Evolutionary conservation across 2,329 filamentous ascomycete genomes (phyloP).

Genomic region (Dactylellina drechsleri): DNA sequence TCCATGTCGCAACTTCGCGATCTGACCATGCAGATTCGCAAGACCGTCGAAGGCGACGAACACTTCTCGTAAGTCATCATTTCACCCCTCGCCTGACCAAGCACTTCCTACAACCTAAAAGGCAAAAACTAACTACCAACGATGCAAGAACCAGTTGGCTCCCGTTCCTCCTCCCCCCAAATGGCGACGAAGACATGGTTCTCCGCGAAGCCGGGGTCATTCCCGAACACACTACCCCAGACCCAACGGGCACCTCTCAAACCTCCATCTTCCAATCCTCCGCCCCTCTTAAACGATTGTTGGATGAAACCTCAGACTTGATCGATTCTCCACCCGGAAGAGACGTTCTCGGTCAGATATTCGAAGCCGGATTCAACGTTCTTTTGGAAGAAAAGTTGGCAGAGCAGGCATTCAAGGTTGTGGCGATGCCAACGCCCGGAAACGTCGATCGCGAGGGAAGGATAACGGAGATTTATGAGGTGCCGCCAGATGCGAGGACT

Average conservation of each 20-base stretch:
- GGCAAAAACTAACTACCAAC: conserved; percentile 42
- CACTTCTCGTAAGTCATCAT: conserved; percentile 41
- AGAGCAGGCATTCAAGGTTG: conserved; percentile 77
- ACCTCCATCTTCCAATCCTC: conserved; percentile 63
- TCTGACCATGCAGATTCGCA: conserved; percentile 83
- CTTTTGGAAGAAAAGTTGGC: conserved; percentile 85
- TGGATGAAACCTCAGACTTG: conserved; percentile 95
- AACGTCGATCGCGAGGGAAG: conserved; percentile 58
- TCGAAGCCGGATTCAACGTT: conserved; percentile 86
- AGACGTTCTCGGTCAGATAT: conserved; percentile 83
- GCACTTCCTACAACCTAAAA: neutral
- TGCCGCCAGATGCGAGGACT: conserved; percentile 64
- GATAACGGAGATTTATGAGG: conserved; percentile 68
- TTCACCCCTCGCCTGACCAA: neutral
- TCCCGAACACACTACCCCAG: conserved; percentile 65
- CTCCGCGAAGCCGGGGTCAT: conserved; percentile 83
- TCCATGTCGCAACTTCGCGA: conserved; percentile 82
- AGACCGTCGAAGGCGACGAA: conserved; percentile 77
- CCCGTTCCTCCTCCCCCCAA: conserved; percentile 80
- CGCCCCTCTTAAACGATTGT: conserved; percentile 77
- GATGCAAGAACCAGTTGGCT: conserved; percentile 76
- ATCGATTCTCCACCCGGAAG: conserved; percentile 93
- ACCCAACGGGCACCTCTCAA: conserved; percentile 59
- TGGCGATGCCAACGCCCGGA: conserved; percentile 60
- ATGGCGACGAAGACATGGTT: conserved; percentile 81